Evolutionary conservation across 306 rosid species (phyloP), one percentile per base, ranked within the genome.

Genomic region (Mimosa bimucronata): DNA sequence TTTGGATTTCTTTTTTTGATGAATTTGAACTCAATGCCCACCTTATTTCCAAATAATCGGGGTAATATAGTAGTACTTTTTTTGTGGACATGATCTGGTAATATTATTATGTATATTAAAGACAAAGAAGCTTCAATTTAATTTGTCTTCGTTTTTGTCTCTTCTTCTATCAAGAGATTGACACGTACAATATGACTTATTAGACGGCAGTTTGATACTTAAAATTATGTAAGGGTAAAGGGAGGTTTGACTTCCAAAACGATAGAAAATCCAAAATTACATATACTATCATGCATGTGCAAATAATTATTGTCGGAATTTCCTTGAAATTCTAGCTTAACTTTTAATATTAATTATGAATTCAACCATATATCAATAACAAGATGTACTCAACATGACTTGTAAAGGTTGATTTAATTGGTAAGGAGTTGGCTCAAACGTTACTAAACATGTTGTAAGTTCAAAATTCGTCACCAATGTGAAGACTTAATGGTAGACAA

Each of bases 1-100:
- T 85, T 87, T 58, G 7, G 76, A 87, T 87, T 72, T 55, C 0
- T 55, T 44, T 57, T 79, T 30, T 52, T 45, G 11, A 53, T 55
- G 62, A 55, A 21, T 9, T 55, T 82, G 13, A 67, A 55, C 52
- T 66, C 3, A 74, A 38, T 44, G 29, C 26, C 70, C 52, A 81
- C 41, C 71, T 69, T 76, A 44, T 83, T 50, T 73, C 73, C 23
- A 67, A 60, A 46, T 57, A 15, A 40, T 68, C 7, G 23, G 3
- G 13, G 0, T 1, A 65, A 18, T 37, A 65, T 38, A 34, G 5
- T 34, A 34, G 5, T 34, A 34, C 38, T 34, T 34, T 34, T 34
- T 34, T 34, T 34, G 38, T 34, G 38, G 38, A 34, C 38, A 34
- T 34, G 38, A 34, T 34, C 38, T 34, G 5, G 38, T 34, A 34